Percentiles rank a stretch among this genome's conserved stretches.
Conservation (phyloP, 306 rosid species). For the Vicia faba region DNA sequence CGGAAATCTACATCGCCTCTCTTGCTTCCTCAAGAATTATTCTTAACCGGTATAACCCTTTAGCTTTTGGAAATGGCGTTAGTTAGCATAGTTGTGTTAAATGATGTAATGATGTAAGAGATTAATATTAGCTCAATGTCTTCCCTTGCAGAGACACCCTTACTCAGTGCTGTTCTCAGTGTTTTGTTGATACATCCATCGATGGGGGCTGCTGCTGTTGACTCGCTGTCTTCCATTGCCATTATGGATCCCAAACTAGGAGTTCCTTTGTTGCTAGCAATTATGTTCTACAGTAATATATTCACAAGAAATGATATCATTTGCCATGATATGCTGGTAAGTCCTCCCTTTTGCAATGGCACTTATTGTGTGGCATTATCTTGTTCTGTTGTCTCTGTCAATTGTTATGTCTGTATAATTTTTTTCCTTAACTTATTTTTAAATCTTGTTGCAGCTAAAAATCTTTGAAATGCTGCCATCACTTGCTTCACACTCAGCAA, state of each 20-base stretch:
- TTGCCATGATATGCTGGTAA: slow-evolving; percentile 71
- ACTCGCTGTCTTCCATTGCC: slow-evolving; percentile 73
- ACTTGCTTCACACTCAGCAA: slow-evolving; percentile 85
- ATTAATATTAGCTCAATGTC: slow-evolving; percentile 35
- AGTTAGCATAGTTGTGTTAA: slow-evolving; percentile 37
- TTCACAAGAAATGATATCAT: slow-evolving; percentile 64
- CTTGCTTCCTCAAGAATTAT: slow-evolving; percentile 59
- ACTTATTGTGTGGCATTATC: slow-evolving; percentile 23
- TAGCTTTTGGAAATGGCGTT: slow-evolving; percentile 29
- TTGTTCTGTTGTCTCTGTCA: slow-evolving; percentile 25
- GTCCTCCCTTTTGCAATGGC: slow-evolving; percentile 36
- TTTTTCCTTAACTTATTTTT: slow-evolving; percentile 32
- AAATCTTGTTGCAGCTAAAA: slow-evolving; percentile 66
- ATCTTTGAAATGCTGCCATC: slow-evolving; percentile 78
- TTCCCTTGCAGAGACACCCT: slow-evolving; percentile 67
- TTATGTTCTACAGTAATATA: slow-evolving; percentile 76
- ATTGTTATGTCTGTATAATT: slow-evolving; percentile 20
- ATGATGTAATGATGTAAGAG: slow-evolving; percentile 29
- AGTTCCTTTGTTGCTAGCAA: slow-evolving; percentile 69
- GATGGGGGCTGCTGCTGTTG: slow-evolving; percentile 59
- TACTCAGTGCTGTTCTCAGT: slow-evolving; percentile 68
- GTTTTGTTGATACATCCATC: slow-evolving; percentile 71
- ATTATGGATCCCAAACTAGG: slow-evolving; percentile 82
- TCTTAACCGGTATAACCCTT: slow-evolving; percentile 60
- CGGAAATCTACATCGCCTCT: slow-evolving; percentile 62